Evolutionary conservation across 176 grass and related monocot species (phyloP).

Genomic region (Oryza australiensis): DNA sequence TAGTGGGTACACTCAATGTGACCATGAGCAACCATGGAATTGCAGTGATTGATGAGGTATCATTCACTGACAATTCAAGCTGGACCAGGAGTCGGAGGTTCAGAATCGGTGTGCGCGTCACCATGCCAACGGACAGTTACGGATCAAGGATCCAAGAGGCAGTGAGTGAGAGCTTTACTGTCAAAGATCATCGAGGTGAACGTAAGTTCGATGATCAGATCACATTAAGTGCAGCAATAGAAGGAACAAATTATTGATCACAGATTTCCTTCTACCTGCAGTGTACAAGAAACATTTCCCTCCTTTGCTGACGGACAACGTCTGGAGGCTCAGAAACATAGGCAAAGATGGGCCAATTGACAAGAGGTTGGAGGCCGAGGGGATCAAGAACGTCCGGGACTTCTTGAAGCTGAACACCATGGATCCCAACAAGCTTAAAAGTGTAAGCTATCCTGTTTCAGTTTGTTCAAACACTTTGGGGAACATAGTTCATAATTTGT

Average conservation of each 20-base stretch:
- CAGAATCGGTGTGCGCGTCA: conserved; percentile 49
- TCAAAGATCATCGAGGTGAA: conserved; percentile 86
- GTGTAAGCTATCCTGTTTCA: conserved; percentile 6
- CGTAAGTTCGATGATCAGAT: conserved; percentile 34
- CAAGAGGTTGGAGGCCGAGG: conserved; percentile 44
- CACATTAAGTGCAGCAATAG: too few species aligned
- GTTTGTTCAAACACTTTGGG: not conserved
- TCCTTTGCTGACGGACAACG: conserved; percentile 46
- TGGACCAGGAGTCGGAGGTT: conserved; percentile 63
- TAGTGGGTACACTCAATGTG: conserved; percentile 35
- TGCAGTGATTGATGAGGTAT: conserved; percentile 39
- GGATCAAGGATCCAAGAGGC: conserved; percentile 52
- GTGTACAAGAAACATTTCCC: conserved; percentile 60
- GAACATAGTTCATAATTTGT: too few species aligned
- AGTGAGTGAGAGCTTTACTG: conserved; percentile 56
- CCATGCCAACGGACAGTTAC: not conserved
- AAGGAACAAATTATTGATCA: not conserved
- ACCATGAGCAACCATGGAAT: conserved; percentile 41
- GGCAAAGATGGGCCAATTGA: conserved; percentile 52
- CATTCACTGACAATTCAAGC: conserved; percentile 80
- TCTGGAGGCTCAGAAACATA: conserved; percentile 73
- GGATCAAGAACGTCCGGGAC: conserved; percentile 58
- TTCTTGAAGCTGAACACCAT: conserved; percentile 62
- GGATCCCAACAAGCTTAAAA: conserved; percentile 25
- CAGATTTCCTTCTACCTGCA: conserved; percentile 1